Evolutionary conservation across 176 grass and related monocot species (phyloP), one percentile per base, ranked within the genome.

Genomic region (Zea luxurians): DNA sequence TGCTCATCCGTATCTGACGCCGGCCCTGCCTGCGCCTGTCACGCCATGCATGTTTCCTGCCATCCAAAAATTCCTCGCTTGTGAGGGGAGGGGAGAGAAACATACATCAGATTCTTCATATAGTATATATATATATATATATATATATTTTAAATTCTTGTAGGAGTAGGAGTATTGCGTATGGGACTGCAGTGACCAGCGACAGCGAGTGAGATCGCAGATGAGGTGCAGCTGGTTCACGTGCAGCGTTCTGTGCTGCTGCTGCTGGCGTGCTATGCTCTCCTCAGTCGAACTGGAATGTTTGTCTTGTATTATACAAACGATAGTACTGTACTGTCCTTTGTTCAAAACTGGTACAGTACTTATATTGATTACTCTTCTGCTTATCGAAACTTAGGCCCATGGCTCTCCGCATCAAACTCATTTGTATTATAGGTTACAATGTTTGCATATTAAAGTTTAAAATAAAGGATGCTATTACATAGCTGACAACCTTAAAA

Each of bases 1-100:
- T 80, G 74, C 49, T 63, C 80, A 78, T 83, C 61, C 74, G 85
- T 78, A 83, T 79, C 85, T 78, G 85, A 87, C 62, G 76, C 76
- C 76, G 76, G 62, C 36, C 48, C 34, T 42, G 66, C 65, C 85
- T 83, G 74, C 66, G 65, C 36, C 80, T 83, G 86, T 52, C 85
- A 66, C 70, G 78, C 67, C 83, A 74, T 84, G 83, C 75, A 64
- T 63, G 43, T 62, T 62, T 78, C 46, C 64, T 71, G 66, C 85
- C 61, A 57, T 73, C 67, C 46, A 87, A 49, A 77, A 78, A 79
- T 46, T 75, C 67, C 59, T 72, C 48, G 7, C 46, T 60, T 72
- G 85, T 61, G 68, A 73, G 55, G 42, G 49, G 55, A 36, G n/a
- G n/a, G n/a, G 11, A 40, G 15, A 37, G 4, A 64, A 8, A 44